Evolutionary conservation across 148 eudicot genomes (phyloP).

Genomic region (Cornus kousa): DNA sequence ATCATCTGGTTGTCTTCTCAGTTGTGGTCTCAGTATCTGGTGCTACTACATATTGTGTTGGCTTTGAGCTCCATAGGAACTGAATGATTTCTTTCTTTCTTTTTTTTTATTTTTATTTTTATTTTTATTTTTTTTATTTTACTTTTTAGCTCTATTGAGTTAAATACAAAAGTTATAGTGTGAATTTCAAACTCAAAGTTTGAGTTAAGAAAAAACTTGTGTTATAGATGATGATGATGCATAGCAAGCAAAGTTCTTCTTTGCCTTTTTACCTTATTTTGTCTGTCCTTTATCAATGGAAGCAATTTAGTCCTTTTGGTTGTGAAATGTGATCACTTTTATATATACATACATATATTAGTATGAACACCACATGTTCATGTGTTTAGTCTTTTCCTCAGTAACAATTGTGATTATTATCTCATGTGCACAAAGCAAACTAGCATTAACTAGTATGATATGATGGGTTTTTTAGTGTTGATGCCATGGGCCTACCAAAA

Average conservation of each 20-base stretch:
- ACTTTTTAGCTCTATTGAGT: constrained; percentile 18
- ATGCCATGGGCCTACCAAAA: constrained; percentile 5
- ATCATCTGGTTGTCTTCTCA: neutral
- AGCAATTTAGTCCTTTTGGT: constrained; percentile 17
- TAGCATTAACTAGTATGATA: constrained; percentile 10
- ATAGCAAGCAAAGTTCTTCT: constrained; percentile 13
- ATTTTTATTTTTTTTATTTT: neutral
- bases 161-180: constrained; percentile 31
- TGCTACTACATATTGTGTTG: constrained; percentile 8
- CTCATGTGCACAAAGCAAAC: constrained; percentile 19
- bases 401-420: constrained; percentile 6
- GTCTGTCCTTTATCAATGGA: constrained; percentile 29
- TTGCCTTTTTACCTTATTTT: neutral
- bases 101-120: no score
- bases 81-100: constrained; percentile 4
- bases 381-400: neutral
- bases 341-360: neutral
- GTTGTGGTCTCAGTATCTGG: constrained; percentile 6
- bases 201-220: constrained; percentile 16
- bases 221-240: constrained; percentile 20
- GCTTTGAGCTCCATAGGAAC: constrained; percentile 17
- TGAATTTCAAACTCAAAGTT: constrained; percentile 23
- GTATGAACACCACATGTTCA: neutral
- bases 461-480: neutral
- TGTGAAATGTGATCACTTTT: constrained; percentile 15